Evolutionary conservation across 208 protist genomes (phyloP), one percentile per base, ranked within the genome.

Genomic region (Trichomonas vaginalis): DNA sequence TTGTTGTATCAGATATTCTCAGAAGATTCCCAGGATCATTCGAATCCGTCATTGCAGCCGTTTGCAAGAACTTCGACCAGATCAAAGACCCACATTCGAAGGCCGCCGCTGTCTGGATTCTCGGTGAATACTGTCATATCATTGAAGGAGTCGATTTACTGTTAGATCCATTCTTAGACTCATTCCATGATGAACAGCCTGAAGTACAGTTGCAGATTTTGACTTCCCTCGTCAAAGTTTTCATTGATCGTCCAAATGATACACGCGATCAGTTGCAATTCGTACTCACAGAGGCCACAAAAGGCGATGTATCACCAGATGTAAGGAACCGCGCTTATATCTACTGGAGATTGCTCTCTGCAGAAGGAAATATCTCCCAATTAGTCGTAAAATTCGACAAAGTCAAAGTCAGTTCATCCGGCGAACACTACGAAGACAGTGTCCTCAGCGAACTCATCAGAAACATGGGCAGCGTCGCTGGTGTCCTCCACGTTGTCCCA

Each of bases 311-410:
- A 95, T 99, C 99, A 96, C 98, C 99, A 42, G 99, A 99, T 97
- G 96, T 99, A 4, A 97, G 99, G 46, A 99, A 99, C 96, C 98
- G 99, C 95, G 99, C 98, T 86, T 99, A 99, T 96, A 98, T 99
- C 27, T 99, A 99, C 97, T 99, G 99, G 99, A 97, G 99, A 40
- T 97, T 99, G 42, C 98, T 99, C 8, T 99, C 98, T 0, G 99
- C 98, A 49, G 98, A 99, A 96, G 98, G 98, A 9, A 98, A 98
- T 79, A 98, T 98, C 15, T 98, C 98, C 27, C 98, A 99, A 97
- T n/a, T 96, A 42, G 96, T 97, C 35, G 96, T 97, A 2, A 56
- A 56, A 9, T 92, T 92, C 37, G 27, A 35, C 8, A 92, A 92
- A 51, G 17, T 23, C 17, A 40, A 35, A 39, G 45, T 92, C 15